These are phyloP conservation scores for Dalbergia oliveri DNA, from an alignment of 306 rosid species.

Conservation along the genomic window DNA sequence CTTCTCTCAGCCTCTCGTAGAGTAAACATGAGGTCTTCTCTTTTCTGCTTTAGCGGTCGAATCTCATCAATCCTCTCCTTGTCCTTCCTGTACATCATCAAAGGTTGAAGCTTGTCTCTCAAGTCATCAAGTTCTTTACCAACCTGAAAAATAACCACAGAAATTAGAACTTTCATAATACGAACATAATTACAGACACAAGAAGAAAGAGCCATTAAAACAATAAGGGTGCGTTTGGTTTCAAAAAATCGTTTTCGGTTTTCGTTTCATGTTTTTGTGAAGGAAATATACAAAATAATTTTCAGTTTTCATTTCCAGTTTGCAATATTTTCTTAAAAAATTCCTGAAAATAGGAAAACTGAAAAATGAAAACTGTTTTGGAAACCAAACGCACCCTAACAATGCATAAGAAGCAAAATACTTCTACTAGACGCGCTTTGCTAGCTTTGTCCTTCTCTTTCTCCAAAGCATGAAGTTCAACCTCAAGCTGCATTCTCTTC, in stretches of 20 bases:
- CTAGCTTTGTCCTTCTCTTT: constrained; percentile 85
- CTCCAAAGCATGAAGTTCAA: constrained; percentile 80
- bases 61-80: constrained; percentile 86
- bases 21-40: constrained; percentile 82
- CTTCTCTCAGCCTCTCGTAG: constrained; percentile 90
- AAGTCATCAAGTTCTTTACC: constrained; percentile 84
- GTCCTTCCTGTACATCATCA: constrained; percentile 85
- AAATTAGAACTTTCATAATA: neutral
- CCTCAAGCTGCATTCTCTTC: constrained; percentile 73
- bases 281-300: too few relatives aligned
- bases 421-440: constrained; percentile 78
- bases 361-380: neutral
- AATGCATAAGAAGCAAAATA: neutral
- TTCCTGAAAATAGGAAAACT: neutral
- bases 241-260: too few relatives aligned
- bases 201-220: neutral
- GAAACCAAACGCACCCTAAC: too few relatives aligned
- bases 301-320: too few relatives aligned
- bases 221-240: too few relatives aligned
- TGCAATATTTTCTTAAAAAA: too few relatives aligned
- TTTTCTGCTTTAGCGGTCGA: constrained; percentile 75
- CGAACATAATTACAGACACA: too few relatives aligned
- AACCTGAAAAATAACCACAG: constrained; percentile 56
- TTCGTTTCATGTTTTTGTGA: too few relatives aligned
- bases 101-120: constrained; percentile 91